Evolutionary conservation across 768 basidiomycete species (phyloP).

Genomic region (Russula foetens): DNA sequence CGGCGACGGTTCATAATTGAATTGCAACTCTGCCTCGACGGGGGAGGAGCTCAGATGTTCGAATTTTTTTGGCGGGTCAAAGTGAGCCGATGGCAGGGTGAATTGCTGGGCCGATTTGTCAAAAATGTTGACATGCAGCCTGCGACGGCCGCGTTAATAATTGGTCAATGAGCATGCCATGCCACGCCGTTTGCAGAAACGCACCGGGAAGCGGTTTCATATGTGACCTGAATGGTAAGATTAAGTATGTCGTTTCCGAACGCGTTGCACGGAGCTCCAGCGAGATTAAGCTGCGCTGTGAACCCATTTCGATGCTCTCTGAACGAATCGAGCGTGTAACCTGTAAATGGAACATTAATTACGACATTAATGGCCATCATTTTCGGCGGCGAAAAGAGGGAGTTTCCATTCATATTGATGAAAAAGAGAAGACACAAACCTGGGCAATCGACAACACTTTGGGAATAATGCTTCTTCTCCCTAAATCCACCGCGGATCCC

Average conservation of each 20-base stretch:
- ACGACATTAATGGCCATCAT: not conserved
- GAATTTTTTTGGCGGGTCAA: slow-evolving; percentile 30
- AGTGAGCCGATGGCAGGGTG: slow-evolving; percentile 49
- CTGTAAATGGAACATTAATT: slow-evolving; percentile 25
- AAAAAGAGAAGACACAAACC: slow-evolving; percentile 10
- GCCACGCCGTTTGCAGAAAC: too few relatives aligned
- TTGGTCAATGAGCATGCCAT: not conserved
- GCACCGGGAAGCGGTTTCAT: slow-evolving; percentile 48
- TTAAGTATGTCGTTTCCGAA: slow-evolving; percentile 52
- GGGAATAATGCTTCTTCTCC: not conserved
- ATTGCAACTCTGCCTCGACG: slow-evolving; percentile 51
- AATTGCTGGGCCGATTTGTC: slow-evolving; percentile 57
- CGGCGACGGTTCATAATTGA: slow-evolving; percentile 55
- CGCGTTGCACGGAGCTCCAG: slow-evolving; percentile 52
- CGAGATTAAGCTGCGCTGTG: slow-evolving; percentile 44
- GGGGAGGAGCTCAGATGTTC: slow-evolving; percentile 27
- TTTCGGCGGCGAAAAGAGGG: not conserved
- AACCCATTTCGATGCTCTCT: slow-evolving; percentile 40
- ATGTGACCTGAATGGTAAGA: slow-evolving; percentile 58
- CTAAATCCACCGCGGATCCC: slow-evolving; percentile 4
- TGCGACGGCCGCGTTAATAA: slow-evolving; percentile 29
- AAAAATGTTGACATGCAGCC: slow-evolving; percentile 60
- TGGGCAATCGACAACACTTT: slow-evolving; percentile 19
- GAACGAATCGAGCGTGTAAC: slow-evolving; percentile 45
- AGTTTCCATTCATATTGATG: too few relatives aligned